Base-by-base conservation (phyloP, 2,329 filamentous ascomycete species). In the Microdochium bolleyi region DNA sequence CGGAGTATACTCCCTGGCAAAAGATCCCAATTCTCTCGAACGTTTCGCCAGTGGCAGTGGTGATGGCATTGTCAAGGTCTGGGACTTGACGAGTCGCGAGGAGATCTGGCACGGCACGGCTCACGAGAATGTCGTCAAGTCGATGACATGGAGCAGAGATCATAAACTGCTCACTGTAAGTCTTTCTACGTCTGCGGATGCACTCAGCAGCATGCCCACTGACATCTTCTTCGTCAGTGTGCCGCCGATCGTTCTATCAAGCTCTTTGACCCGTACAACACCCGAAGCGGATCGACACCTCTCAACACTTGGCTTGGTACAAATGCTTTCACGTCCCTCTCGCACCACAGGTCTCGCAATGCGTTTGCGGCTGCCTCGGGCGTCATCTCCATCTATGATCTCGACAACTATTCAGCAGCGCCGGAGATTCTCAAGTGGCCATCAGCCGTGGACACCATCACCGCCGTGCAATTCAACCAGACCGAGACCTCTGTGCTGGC, bases 51-150 rank as follows among this genome's bases (percentile, higher is more conserved):
- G 88, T 63, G 91, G 89, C 46, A 90, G 87, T 60, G 92, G 92
- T 57, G 94, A 99, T 69, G 92, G 94, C 58, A 84, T 96, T 10
- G 82, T 99, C 54, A 99, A 99, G 71, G 87, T 94, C 32, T 95
- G 91, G 91, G 87, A 95, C 69, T 73, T 94, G 60, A 81, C 84
- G 9, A 85, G 77, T 52, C 76, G 82, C 54, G 80, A 85, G n/a
- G 86, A 92, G 64, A 77, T 82, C 44, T 90, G 85, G 82, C 78
- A 86, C 59, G 79, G 79, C 1, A 82, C 87, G 57, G 92, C 91
- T 24, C 95, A 99, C 67, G 89, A 96, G 61, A 95, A 95, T 61
- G 86, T 96, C 48, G 89, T 97, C 60, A 96, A 95, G 75, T 88
- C 88, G 14, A 78, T 96, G 66, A 87, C 85, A 61, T 99, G 92